A percentile compares a stretch with the other conserved stretches of the same genome.
phyloP scores from a whole-genome alignment of 345 rosid species.

The Physaria fendleri region DNA sequence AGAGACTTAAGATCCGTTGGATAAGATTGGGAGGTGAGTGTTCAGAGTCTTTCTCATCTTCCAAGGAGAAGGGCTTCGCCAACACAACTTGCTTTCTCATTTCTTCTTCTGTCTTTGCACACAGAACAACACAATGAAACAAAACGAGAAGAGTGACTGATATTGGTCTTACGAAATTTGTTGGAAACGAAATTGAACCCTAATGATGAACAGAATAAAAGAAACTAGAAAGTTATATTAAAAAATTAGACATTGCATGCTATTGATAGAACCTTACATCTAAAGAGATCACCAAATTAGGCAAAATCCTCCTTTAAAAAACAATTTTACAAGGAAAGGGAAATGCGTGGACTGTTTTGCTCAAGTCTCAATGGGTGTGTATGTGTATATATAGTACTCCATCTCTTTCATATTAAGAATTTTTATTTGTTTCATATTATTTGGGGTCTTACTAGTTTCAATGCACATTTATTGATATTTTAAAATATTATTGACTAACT shows the following conservation, averaged over 20 bases:
- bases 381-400: no score
- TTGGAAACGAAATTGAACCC: slow-evolving; percentile 6
- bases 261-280: slow-evolving; percentile 2
- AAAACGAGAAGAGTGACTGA: background rate
- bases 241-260: background rate
- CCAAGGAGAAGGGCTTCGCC: slow-evolving; percentile 41
- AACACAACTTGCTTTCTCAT: slow-evolving; percentile 31
- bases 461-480: no score
- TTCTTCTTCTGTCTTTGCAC: slow-evolving; percentile 12
- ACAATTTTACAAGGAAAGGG: background rate
- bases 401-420: no score
- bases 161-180: background rate
- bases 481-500: no score
- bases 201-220: background rate
- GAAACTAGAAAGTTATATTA: background rate
- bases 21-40: slow-evolving; percentile 43
- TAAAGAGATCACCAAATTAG: background rate
- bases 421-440: no score
- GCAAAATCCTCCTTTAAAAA: background rate
- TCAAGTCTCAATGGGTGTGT: no score
- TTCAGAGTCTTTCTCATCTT: slow-evolving; percentile 38
- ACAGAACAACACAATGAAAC: background rate
- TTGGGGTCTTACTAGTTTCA: no score
- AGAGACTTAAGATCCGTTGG: slow-evolving; percentile 44
- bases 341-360: background rate